A percentile compares a stretch with the other conserved stretches of the same genome.
Evolutionary conservation across 192 early-diverging fungal species (phyloP).

Genomic region (Backusella morwellensis): DNA sequence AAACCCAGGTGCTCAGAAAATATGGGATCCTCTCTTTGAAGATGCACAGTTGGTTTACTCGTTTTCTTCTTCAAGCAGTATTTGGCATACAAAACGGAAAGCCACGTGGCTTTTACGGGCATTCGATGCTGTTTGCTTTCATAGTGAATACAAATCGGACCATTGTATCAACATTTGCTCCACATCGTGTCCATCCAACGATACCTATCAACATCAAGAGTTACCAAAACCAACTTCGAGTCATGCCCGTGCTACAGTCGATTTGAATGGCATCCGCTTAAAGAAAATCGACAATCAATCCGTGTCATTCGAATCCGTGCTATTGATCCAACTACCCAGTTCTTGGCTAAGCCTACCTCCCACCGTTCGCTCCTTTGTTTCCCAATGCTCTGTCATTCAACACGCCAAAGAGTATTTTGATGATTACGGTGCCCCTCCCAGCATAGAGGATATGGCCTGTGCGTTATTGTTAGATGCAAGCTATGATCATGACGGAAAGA

Average conservation of each 20-base stretch:
- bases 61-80: background rate
- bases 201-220: constrained; percentile 15
- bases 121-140: constrained; percentile 17
- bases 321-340: constrained; percentile 26
- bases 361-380: background rate
- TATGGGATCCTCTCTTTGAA: constrained; percentile 26
- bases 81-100: constrained; percentile 41
- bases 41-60: background rate
- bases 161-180: constrained; percentile 13
- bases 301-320: constrained; percentile 35
- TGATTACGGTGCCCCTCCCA: constrained; percentile 23
- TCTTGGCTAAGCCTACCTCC: background rate
- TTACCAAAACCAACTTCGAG: constrained; percentile 21
- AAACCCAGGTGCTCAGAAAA: constrained; percentile 35
- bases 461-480: background rate
- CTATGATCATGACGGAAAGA: constrained; percentile 24
- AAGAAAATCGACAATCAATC: background rate
- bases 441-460: constrained; percentile 11
- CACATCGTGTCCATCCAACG: constrained; percentile 17
- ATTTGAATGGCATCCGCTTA: constrained; percentile 23
- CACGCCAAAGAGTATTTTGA: constrained; percentile 11
- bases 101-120: constrained; percentile 37
- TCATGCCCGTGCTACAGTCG: constrained; percentile 13
- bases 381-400: background rate
- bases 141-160: constrained; percentile 13